Base-by-base conservation (phyloP, 805 yeast species). In the Sugiyamaella smithiae region DNA sequence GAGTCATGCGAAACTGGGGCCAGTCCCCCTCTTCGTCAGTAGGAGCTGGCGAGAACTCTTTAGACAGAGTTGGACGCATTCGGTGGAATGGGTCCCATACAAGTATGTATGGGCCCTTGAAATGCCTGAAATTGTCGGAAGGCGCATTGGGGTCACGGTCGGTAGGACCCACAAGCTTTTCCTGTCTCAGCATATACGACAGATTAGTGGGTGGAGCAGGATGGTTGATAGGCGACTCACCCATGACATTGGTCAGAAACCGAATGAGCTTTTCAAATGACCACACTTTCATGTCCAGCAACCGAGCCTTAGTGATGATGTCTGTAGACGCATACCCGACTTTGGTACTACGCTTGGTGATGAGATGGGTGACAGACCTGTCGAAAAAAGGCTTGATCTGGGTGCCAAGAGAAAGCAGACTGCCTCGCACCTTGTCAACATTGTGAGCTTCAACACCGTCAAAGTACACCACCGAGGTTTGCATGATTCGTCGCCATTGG, bases 81-180 rank as follows among this genome's bases (percentile, higher is more conserved):
- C 76, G 76, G 58, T 86, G 90, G 54, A 82, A 76, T 22, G 85
- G 71, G 61, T 93, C 99, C 68, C 84, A 91, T 32, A 88, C 83
- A 55, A 84, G 82, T 23, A 88, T 70, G 66, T 82, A 88, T 5
- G 83, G 80, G 32, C 83, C 81, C 44, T 81, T 82, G 65, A 93
- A 87, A 64, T 86, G 86, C 61, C 84, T 82, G 59, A 85, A 78
- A 63, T 91, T 97, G 58, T 87, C 96, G 49, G 96, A 73, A 56
- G 77, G 81, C 1, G 95, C 93, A 53, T 74, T 77, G 9, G 95
- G 93, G 64, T 90, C 97, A 56, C 96, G 78, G 65, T 90, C 97
- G 31, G 84, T 77, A 0, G 96, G 85, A 9, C 97, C 97, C 63
- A 80, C 82, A 11, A 87, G 67, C 60, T 87, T 87, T 62, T 93